Percentiles rank a stretch among this genome's conserved stretches.
Conservation (phyloP, 441 rosid genomes). For the Flueggea neowawraea region DNA sequence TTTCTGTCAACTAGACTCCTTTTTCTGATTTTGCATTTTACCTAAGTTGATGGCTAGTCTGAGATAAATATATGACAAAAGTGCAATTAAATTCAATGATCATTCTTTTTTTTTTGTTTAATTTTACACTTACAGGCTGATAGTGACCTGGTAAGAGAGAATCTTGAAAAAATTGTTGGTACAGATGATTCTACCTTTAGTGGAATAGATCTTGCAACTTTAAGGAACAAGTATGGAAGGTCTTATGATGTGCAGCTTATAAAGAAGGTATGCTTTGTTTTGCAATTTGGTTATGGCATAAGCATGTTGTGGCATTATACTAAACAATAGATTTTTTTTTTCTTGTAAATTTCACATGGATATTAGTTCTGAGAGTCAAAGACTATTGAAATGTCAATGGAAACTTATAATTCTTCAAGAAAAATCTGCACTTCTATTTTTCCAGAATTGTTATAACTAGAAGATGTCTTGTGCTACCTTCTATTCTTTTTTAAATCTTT, state of each 20-base stretch:
- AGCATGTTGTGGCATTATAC: neutral
- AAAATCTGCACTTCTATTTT: no score
- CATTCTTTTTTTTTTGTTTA: neutral
- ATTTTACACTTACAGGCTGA: slow-evolving; percentile 36
- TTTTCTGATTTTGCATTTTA: neutral
- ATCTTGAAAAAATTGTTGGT: slow-evolving; percentile 91
- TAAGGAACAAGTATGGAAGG: slow-evolving; percentile 88
- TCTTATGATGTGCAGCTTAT: slow-evolving; percentile 94
- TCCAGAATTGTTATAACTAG: no score
- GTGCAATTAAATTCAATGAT: neutral
- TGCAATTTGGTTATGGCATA: neutral
- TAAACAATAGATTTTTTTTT: no score
- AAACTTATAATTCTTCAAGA: no score
- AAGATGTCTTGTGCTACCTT: no score
- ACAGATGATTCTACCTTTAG: slow-evolving; percentile 81
- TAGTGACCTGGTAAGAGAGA: slow-evolving; percentile 55
- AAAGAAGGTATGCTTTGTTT: slow-evolving; percentile 59
- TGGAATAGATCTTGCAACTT: slow-evolving; percentile 93
- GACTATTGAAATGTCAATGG: no score
- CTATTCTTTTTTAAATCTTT: no score
- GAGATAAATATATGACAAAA: neutral
- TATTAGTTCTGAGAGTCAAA: no score
- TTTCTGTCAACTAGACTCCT: neutral
- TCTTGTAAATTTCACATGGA: no score
- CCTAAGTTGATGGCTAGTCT: neutral